A percentile compares a stretch with the other conserved stretches of the same genome.
Evolutionary conservation across 371 early-diverging fungal genomes (phyloP).

Genomic region (Mucor irregularis): DNA sequence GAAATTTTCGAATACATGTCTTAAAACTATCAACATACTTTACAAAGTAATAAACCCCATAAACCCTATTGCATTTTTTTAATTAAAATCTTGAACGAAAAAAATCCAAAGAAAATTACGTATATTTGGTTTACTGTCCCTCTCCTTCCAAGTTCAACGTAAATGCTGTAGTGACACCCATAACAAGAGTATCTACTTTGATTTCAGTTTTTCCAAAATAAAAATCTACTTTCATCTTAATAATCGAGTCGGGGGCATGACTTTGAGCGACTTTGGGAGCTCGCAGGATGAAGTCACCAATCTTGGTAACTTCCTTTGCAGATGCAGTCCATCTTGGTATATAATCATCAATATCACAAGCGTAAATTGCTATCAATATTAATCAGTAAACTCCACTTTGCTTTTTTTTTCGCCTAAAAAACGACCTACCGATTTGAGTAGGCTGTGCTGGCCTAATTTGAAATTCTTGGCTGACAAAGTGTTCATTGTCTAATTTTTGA

Average conservation of each 20-base stretch:
- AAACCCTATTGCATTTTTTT: too few species aligned
- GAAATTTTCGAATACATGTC: background rate
- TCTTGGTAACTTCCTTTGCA: constrained; percentile 38
- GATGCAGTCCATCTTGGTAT: constrained; percentile 45
- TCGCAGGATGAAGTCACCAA: constrained; percentile 48
- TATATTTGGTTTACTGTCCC: constrained; percentile 29
- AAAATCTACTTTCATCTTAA: constrained; percentile 55
- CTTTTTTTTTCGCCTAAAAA: too few species aligned
- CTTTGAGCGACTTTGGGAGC: constrained; percentile 45
- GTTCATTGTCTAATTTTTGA: constrained; percentile 56
- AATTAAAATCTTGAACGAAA: too few species aligned
- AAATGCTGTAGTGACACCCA: constrained; percentile 46
- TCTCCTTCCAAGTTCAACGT: constrained; percentile 49
- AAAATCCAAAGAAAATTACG: constrained; percentile 7
- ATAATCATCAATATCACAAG: constrained; percentile 47
- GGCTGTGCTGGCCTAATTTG: constrained; percentile 54
- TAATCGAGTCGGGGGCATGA: too few species aligned
- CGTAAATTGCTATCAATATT: constrained; percentile 38
- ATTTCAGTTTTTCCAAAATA: constrained; percentile 57
- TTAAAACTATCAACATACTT: background rate
- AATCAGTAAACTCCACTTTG: background rate
- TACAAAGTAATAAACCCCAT: too few species aligned
- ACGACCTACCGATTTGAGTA: constrained; percentile 51
- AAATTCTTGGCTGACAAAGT: constrained; percentile 61
- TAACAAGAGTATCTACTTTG: constrained; percentile 49